Evolutionary conservation across 1,139 yeast genomes (phyloP).

Genomic region (Arxiozyma bovina): DNA sequence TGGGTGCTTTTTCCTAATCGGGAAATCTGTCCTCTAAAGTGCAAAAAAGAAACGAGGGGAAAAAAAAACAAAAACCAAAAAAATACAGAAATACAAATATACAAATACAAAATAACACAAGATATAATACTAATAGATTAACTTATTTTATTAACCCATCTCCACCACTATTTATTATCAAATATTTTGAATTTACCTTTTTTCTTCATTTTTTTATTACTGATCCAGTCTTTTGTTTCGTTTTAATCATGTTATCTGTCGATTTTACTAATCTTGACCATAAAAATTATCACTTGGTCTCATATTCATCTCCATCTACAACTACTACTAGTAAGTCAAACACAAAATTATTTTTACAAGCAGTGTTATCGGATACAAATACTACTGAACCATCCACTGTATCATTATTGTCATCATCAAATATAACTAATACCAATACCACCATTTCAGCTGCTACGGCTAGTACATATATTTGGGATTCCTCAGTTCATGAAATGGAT

Average conservation of each 20-base stretch:
- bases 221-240: background rate
- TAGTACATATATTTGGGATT: conserved; percentile 6
- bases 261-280: background rate
- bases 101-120: too few species aligned
- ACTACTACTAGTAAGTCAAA: background rate
- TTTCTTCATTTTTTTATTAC: too few species aligned
- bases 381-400: background rate
- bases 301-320: background rate
- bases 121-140: too few species aligned
- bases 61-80: too few species aligned
- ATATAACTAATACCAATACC: background rate
- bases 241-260: background rate
- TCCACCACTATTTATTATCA: too few species aligned
- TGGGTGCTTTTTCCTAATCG: too few species aligned
- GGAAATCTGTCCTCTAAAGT: too few species aligned
- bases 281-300: background rate
- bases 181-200: too few species aligned
- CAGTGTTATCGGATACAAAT: background rate
- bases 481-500: conserved; percentile 23
- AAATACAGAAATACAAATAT: too few species aligned
- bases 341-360: background rate
- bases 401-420: background rate
- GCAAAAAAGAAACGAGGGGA: too few species aligned
- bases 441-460: background rate
- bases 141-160: too few species aligned